Conservation (phyloP, 768 basidiomycete genomes). For the Galerina marginata region DNA sequence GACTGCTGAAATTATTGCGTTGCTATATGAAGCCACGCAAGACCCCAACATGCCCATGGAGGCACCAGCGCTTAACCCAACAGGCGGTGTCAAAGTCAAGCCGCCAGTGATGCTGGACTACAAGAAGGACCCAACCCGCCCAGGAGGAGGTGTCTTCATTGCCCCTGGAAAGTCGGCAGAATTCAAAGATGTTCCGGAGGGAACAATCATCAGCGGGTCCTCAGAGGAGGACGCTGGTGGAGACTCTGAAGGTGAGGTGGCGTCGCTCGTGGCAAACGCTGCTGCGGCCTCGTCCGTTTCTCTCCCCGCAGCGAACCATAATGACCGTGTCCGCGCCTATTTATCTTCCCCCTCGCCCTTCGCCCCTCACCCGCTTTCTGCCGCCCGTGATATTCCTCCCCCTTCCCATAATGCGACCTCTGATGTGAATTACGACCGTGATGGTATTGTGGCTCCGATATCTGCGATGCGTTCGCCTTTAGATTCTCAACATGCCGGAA, state of each 20-base stretch:
- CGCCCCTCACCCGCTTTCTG: slow-evolving; percentile 28
- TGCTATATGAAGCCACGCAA: slow-evolving; percentile 94
- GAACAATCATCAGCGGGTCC: slow-evolving; percentile 55
- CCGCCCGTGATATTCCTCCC: not conserved
- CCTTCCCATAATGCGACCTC: not conserved
- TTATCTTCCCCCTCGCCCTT: slow-evolving; percentile 40
- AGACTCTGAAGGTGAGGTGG: slow-evolving; percentile 53
- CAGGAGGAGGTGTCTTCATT: slow-evolving; percentile 88
- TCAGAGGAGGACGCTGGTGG: slow-evolving; percentile 47
- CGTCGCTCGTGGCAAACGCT: slow-evolving; percentile 30
- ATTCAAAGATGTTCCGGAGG: slow-evolving; percentile 60
- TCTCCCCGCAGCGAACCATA: slow-evolving; percentile 32
- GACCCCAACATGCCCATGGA: slow-evolving; percentile 59
- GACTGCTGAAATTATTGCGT: slow-evolving; percentile 91
- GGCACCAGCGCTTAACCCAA: slow-evolving; percentile 77
- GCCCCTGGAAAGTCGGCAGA: slow-evolving; percentile 57
- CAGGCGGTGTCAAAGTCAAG: slow-evolving; percentile 66
- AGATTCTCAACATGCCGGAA: slow-evolving; percentile 12
- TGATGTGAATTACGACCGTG: slow-evolving; percentile 10
- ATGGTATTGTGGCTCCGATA: slow-evolving; percentile 20
- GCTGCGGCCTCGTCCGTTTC: slow-evolving; percentile 32
- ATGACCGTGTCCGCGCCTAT: slow-evolving; percentile 41
- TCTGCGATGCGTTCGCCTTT: slow-evolving; percentile 35
- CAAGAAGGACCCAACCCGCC: slow-evolving; percentile 77
- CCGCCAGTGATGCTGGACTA: slow-evolving; percentile 68